Evolutionary conservation across 352 stramenopile genomes (phyloP).

Genomic region (Plasmopara halstedii): DNA sequence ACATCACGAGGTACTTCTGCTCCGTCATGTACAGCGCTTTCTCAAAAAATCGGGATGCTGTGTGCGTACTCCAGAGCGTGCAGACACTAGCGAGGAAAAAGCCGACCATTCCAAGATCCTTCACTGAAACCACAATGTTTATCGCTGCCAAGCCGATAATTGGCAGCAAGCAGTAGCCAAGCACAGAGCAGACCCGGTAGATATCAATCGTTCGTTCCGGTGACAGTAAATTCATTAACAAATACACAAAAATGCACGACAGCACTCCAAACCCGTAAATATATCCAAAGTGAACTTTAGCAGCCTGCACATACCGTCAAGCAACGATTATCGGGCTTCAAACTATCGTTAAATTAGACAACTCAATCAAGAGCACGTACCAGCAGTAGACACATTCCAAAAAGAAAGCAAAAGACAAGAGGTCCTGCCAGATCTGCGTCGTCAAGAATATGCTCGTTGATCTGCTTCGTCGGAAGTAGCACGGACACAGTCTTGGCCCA

Average conservation of each 20-base stretch:
- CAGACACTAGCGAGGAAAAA: conserved; percentile 81
- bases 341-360: background rate
- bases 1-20: conserved; percentile 97
- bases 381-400: conserved; percentile 93
- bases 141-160: conserved; percentile 93
- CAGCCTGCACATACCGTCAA: conserved; percentile 31
- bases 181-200: conserved; percentile 90
- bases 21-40: conserved; percentile 91
- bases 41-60: conserved; percentile 94
- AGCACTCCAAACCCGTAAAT: conserved; percentile 98
- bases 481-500: conserved; percentile 94
- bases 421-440: conserved; percentile 92
- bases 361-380: conserved; percentile 20
- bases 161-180: conserved; percentile 96
- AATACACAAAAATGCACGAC: conserved; percentile 93
- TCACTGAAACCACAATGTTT: conserved; percentile 88
- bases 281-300: conserved; percentile 97
- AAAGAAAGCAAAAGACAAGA: conserved; percentile 90
- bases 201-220: conserved; percentile 84
- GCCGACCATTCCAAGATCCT: conserved; percentile 64
- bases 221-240: conserved; percentile 95
- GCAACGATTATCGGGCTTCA: conserved; percentile 1
- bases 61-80: conserved; percentile 93
- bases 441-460: conserved; percentile 87
- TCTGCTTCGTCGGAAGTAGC: conserved; percentile 88